Evolutionary conservation across 768 basidiomycete genomes (phyloP), one percentile per base, ranked within the genome.

Genomic region (Psilocybe azurescens): DNA sequence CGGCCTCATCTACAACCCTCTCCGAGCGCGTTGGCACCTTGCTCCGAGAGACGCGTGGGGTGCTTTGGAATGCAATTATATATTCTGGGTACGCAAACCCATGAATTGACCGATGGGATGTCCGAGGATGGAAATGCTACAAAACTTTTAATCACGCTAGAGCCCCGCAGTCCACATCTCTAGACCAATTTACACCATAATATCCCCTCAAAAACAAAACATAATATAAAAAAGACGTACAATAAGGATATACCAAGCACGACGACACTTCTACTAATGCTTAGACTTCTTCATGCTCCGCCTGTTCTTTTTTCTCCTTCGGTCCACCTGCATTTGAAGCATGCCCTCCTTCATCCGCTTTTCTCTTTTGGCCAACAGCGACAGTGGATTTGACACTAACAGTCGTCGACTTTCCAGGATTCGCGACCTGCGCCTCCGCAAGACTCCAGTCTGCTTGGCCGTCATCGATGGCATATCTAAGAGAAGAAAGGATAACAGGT

Each of bases 21-120:
- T 92, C 67, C 79, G 77, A 18, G 87, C 86, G 1, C 78, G 81
- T 47, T 95, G 93, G 93, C 69, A 77, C 58, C 78, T 95, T n/a
- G 84, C 86, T 60, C 84, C 89, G 4, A 79, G 88, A 39, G 79
- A 80, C 16, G 82, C 83, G 7, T 77, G 77, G 77, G 84, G 83
- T 24, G 81, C 87, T 54, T 73, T 81, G 44, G 79, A 81, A 56
- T 91, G 88, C 70, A 95, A 92, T 69, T 95, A 95, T 74, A 64
- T 95, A 65, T 93, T 95, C 74, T 95, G 94, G 93, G 89, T 89
- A n/a, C 81, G 93, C 28, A 91, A 87, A 65, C 91, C 93, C 38
- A 47, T 56, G 48, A 65, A 65, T 13, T 56, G 49, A 61, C 36
- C 28, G 33, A 2, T n/a, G 5, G 14, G n/a, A 32, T 32, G 28